phyloP scores from a whole-genome alignment of 2,329 filamentous ascomycete genomes.

The Penicillium sp. region DNA sequence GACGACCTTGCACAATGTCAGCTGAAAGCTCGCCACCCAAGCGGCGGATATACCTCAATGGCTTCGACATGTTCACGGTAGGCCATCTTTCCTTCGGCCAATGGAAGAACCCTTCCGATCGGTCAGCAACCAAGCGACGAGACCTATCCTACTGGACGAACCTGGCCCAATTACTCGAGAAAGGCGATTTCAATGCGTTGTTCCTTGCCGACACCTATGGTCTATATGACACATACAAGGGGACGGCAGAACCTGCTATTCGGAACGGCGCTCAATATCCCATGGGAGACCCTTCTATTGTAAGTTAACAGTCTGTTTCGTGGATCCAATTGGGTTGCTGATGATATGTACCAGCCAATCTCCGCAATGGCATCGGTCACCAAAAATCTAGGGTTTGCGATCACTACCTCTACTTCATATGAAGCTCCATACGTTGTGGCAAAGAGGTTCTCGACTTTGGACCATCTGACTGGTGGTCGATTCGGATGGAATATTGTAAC shows the following conservation, averaged over 20 bases:
- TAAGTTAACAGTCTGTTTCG: neutral
- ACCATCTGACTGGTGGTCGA: conserved; percentile 51
- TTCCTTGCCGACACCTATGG: conserved; percentile 51
- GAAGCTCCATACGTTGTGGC: conserved; percentile 55
- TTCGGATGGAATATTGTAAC: conserved; percentile 54
- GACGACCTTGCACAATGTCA: neutral
- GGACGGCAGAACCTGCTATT: conserved; percentile 31
- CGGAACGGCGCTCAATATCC: conserved; percentile 39
- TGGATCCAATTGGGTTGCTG: neutral
- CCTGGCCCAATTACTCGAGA: conserved; percentile 47
- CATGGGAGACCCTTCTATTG: conserved; percentile 34
- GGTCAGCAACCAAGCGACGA: conserved; percentile 40
- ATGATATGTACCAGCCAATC: conserved; percentile 25
- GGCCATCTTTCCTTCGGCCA: conserved; percentile 40
- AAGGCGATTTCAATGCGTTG: conserved; percentile 48
- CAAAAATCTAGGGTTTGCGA: conserved; percentile 47
- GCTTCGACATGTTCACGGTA: conserved; percentile 42
- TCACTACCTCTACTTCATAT: conserved; percentile 54
- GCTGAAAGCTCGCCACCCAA: neutral
- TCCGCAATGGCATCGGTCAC: conserved; percentile 48
- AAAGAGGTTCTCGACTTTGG: conserved; percentile 52
- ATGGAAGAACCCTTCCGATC: conserved; percentile 33
- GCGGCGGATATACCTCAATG: conserved; percentile 38
- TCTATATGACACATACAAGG: conserved; percentile 45
- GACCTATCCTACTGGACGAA: conserved; percentile 47